phyloP scores from a whole-genome alignment of 441 rosid genomes.

The Adansonia rubrostipa region DNA sequence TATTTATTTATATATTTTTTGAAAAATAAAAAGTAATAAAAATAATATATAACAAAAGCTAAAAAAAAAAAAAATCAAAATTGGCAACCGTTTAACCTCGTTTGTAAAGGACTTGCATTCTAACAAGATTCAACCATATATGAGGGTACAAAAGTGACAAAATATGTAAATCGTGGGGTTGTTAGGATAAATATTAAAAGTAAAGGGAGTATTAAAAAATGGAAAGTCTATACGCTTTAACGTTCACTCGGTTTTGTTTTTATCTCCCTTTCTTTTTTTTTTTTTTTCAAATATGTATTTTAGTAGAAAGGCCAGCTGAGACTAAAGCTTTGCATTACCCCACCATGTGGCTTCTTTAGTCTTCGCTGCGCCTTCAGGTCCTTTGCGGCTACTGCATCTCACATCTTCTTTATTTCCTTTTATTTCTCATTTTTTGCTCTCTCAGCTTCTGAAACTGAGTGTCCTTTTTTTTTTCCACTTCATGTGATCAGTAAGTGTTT shows the following conservation, averaged over 20 bases:
- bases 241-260: conserved; percentile 40
- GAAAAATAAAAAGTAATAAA: background rate
- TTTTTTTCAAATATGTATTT: background rate
- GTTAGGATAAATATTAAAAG: background rate
- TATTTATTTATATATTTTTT: background rate
- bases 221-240: conserved; percentile 30
- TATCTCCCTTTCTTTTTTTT: background rate
- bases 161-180: background rate
- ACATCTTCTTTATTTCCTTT: conserved; percentile 24
- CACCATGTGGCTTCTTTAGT: conserved; percentile 25
- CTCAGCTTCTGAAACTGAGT: conserved; percentile 23
- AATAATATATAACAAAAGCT: background rate
- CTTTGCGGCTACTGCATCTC: conserved; percentile 29
- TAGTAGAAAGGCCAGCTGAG: background rate
- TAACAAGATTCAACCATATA: background rate
- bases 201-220: conserved; percentile 11
- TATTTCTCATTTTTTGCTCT: conserved; percentile 23
- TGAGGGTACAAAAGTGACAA: background rate
- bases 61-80: background rate
- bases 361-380: conserved; percentile 48
- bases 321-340: background rate
- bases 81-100: background rate
- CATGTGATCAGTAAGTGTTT: conserved; percentile 62
- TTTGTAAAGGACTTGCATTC: background rate
- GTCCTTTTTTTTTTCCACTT: conserved; percentile 20